phyloP scores from a whole-genome alignment of 2,329 filamentous ascomycete genomes.

The Cytospora piceicola region DNA sequence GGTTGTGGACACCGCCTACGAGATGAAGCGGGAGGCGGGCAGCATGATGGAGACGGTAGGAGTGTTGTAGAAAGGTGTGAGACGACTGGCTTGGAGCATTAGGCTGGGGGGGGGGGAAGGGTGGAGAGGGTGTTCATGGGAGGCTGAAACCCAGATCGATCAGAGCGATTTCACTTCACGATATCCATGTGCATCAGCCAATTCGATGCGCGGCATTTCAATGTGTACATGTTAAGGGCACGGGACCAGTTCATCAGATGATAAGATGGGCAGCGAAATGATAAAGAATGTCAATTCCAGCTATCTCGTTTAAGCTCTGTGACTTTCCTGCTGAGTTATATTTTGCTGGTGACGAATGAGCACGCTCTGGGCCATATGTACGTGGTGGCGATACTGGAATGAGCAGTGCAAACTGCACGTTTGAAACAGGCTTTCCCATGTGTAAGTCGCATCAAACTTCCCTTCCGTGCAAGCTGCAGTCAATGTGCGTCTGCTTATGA shows the following conservation, averaged over 20 bases:
- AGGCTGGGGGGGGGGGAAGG: neutral
- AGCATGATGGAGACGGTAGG: neutral
- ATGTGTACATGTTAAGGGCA: conserved; percentile 20
- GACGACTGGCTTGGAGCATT: neutral
- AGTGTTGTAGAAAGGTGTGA: neutral
- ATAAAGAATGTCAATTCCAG: neutral
- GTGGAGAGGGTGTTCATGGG: neutral
- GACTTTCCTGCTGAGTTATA: neutral
- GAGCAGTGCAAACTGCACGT: too few relatives aligned
- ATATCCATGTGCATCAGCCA: conserved; percentile 28
- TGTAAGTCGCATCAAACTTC: too few relatives aligned
- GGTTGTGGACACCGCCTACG: conserved; percentile 55
- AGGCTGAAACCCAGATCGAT: neutral
- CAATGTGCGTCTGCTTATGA: too few relatives aligned
- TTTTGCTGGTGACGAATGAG: neutral
- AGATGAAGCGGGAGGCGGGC: conserved; percentile 14
- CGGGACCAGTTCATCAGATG: conserved; percentile 8
- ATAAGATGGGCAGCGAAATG: neutral
- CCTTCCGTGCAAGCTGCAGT: too few relatives aligned
- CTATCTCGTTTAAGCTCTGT: neutral
- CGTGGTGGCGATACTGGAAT: neutral
- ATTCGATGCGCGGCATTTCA: conserved; percentile 16
- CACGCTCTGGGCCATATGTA: neutral
- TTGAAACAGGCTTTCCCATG: too few relatives aligned
- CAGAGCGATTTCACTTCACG: conserved; percentile 25